Evolutionary conservation across 805 yeast genomes (phyloP).

Genomic region (Metschnikowia santaceciliae): DNA sequence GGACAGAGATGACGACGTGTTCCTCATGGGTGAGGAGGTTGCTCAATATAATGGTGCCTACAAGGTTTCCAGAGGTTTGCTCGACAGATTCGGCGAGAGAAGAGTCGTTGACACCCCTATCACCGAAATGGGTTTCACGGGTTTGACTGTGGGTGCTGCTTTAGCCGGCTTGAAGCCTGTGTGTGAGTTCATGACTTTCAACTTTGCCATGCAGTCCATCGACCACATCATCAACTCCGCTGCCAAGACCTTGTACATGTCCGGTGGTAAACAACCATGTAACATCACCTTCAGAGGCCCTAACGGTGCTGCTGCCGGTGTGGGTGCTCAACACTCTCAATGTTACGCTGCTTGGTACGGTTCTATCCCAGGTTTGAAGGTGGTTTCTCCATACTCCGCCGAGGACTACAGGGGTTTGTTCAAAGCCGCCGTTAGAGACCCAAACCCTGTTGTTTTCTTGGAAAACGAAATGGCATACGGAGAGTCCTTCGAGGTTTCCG

Average conservation of each 20-base stretch:
- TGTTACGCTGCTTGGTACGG: slow-evolving; percentile 98
- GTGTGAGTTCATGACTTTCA: slow-evolving; percentile 98
- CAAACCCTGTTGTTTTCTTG: slow-evolving; percentile 93
- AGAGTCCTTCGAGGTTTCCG: slow-evolving; percentile 83
- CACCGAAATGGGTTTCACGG: slow-evolving; percentile 98
- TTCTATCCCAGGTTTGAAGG: slow-evolving; percentile 96
- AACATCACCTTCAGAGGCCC: slow-evolving; percentile 98
- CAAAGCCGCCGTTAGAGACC: slow-evolving; percentile 97
- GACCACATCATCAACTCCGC: slow-evolving; percentile 98
- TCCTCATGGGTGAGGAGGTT: slow-evolving; percentile 98
- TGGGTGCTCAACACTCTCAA: slow-evolving; percentile 99
- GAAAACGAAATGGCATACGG: slow-evolving; percentile 96
- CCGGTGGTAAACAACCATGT: slow-evolving; percentile 98
- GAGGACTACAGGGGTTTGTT: slow-evolving; percentile 94
- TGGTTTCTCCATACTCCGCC: slow-evolving; percentile 89
- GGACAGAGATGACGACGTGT: slow-evolving; percentile 91
- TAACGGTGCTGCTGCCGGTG: slow-evolving; percentile 99
- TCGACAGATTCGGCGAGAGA: slow-evolving; percentile 92
- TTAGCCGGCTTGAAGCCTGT: slow-evolving; percentile 94
- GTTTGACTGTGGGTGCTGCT: slow-evolving; percentile 94
- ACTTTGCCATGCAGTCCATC: slow-evolving; percentile 99
- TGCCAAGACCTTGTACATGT: slow-evolving; percentile 98
- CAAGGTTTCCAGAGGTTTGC: slow-evolving; percentile 90
- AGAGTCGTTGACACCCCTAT: slow-evolving; percentile 95
- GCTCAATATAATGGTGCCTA: slow-evolving; percentile 99